Evolutionary conservation across 192 early-diverging fungal genomes (phyloP), one percentile per base, ranked within the genome.

Genomic region (Backusella luteola): DNA sequence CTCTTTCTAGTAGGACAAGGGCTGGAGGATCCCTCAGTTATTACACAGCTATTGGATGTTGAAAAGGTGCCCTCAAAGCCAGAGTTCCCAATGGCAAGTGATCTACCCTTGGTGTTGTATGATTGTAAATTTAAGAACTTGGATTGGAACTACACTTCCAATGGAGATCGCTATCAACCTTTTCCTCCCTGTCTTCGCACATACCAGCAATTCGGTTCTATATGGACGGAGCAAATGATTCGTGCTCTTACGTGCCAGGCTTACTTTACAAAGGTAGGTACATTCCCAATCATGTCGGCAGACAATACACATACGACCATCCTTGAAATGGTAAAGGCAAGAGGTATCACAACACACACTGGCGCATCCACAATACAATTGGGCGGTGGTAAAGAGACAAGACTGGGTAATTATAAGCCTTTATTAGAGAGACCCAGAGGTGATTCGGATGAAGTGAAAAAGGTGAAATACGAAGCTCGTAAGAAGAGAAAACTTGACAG

Each of bases 31-130:
- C 93, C 94, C 11, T 87, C 81, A 12, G 83, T 98, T 29, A 83
- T 97, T 34, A 78, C 85, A 36, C 76, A 85, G 9, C 46, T 99
- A 73, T 79, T 96, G 68, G 93, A 96, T 79, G 73, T 95, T 0
- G 74, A 77, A 71, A 75, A 80, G 29, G 85, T 89, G 14, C 83
- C 83, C 0, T 92, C 94, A 2, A 91, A 91, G 52, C 97, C 97
- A n/a, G 88, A 88, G 26, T 99, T 98, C 81, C 92, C 92, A 34
- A 94, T 99, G 94, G 97, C 97, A 0, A 87, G 87, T 56, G 97
- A 99, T 70, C 75, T 90, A 68, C 96, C 97, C 11, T 85, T 99
- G 67, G 92, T 99, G 1, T 80, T 98, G 59, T 92, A 94, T 29
- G 96, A 98, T 69, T 96, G 96, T 75, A 84, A 89, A 32, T 98